phyloP scores from a whole-genome alignment of 169 alveolate species.

The Cryptosporidium ryanae region DNA sequence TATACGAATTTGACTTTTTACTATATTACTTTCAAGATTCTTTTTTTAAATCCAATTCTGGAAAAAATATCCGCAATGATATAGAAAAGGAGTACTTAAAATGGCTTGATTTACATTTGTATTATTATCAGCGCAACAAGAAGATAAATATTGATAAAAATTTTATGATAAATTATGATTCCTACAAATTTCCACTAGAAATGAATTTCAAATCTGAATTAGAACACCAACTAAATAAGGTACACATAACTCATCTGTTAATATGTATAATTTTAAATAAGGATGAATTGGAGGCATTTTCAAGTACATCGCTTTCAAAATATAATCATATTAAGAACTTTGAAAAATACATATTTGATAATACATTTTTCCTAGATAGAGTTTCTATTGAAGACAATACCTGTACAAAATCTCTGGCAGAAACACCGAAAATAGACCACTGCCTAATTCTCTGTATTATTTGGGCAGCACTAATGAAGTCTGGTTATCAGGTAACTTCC shows the following conservation, averaged over 20 bases:
- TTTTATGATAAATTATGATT: conserved; percentile 10
- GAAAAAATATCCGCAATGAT: not conserved
- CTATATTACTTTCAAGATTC: conserved; percentile 12
- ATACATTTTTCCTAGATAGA: conserved; percentile 1
- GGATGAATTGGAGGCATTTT: not conserved
- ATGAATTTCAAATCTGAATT: not conserved
- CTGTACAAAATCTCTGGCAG: not conserved
- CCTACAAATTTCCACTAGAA: not conserved
- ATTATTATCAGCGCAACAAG: not conserved
- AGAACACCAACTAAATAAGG: conserved; percentile 16
- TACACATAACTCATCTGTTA: conserved; percentile 12
- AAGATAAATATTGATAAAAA: conserved; percentile 8
- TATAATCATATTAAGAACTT: not conserved
- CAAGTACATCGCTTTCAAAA: conserved; percentile 13
- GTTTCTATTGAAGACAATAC: not conserved
- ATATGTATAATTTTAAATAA: conserved; percentile 8
- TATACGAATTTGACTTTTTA: conserved; percentile 64
- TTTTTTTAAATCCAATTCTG: not conserved
- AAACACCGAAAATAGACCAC: conserved; percentile 60
- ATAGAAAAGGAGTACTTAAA: not conserved
- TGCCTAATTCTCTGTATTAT: conserved; percentile 33
- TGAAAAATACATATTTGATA: not conserved
- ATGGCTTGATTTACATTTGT: conserved; percentile 16
- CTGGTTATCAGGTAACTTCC: conserved; percentile 60
- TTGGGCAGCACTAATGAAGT: conserved; percentile 37